These are phyloP conservation scores for Morella rubra DNA, from an alignment of 306 rosid genomes.

Conservation along the genomic window DNA sequence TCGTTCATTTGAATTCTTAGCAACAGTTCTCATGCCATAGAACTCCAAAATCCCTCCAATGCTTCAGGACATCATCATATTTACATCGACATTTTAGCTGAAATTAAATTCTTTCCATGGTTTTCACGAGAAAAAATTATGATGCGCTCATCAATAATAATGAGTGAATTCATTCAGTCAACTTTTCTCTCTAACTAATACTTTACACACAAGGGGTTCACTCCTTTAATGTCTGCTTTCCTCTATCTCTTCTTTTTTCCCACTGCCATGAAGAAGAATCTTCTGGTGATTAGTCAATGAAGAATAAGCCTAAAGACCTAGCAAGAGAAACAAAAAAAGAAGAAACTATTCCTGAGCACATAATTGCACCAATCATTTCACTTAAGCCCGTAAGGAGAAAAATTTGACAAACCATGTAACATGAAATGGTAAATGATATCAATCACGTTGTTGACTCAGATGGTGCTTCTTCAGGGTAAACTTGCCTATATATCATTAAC, in stretches of 20 bases:
- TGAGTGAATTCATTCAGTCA: no score
- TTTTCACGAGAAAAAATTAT: neutral
- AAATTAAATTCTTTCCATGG: neutral
- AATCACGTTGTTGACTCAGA: neutral
- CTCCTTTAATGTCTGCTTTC: no score
- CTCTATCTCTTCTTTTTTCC: no score
- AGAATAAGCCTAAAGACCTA: neutral
- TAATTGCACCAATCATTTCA: neutral
- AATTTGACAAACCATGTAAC: neutral
- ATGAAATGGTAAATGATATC: neutral
- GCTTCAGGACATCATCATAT: neutral
- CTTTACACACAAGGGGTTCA: no score
- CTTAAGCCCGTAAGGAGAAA: neutral
- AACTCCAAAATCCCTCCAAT: no score
- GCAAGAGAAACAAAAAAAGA: neutral
- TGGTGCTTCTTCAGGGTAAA: neutral
- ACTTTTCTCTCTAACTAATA: no score
- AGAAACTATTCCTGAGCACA: no score
- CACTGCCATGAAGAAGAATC: no score
- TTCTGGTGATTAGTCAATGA: neutral
- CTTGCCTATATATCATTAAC: neutral
- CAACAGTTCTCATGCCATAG: no score
- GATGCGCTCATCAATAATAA: no score
- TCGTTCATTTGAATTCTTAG: no score
- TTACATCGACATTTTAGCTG: neutral